Evolutionary conservation across 1,284 basidiomycete genomes (phyloP).

Genomic region (Naganishia liquefaciens): DNA sequence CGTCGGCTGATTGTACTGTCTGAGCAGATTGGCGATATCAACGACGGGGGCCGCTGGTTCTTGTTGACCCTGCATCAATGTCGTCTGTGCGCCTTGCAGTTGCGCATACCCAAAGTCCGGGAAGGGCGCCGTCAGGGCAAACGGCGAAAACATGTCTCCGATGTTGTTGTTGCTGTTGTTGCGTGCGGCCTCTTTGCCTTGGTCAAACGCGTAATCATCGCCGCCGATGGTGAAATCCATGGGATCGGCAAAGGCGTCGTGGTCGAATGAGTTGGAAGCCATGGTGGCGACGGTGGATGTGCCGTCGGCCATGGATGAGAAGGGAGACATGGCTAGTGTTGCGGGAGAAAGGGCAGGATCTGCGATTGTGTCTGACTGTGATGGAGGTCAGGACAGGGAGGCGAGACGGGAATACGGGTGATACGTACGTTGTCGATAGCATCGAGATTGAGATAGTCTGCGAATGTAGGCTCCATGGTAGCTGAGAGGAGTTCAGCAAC

Average conservation of each 20-base stretch:
- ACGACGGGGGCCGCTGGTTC: background rate
- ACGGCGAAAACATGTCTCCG: slow-evolving; percentile 11
- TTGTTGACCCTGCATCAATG: slow-evolving; percentile 18
- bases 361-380: slow-evolving; percentile 13
- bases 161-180: background rate
- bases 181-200: too few species aligned
- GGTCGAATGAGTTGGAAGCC: slow-evolving; percentile 19
- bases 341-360: slow-evolving; percentile 13
- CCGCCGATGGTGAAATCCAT: slow-evolving; percentile 17
- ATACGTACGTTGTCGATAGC: slow-evolving; percentile 15
- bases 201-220: background rate
- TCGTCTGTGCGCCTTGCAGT: slow-evolving; percentile 17
- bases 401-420: background rate
- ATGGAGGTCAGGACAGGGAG: background rate
- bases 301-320: slow-evolving; percentile 20
- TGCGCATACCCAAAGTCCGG: slow-evolving; percentile 17
- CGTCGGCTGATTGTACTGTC: slow-evolving; percentile 10
- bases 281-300: slow-evolving; percentile 20
- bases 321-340: slow-evolving; percentile 26
- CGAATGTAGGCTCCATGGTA: slow-evolving; percentile 16
- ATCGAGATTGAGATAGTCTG: slow-evolving; percentile 25
- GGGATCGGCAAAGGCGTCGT: slow-evolving; percentile 3
- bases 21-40: slow-evolving; percentile 14
- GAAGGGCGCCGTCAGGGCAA: slow-evolving; percentile 21
- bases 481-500: background rate